Conservation (phyloP, 805 yeast genomes). For the Pichia kluyveri region DNA sequence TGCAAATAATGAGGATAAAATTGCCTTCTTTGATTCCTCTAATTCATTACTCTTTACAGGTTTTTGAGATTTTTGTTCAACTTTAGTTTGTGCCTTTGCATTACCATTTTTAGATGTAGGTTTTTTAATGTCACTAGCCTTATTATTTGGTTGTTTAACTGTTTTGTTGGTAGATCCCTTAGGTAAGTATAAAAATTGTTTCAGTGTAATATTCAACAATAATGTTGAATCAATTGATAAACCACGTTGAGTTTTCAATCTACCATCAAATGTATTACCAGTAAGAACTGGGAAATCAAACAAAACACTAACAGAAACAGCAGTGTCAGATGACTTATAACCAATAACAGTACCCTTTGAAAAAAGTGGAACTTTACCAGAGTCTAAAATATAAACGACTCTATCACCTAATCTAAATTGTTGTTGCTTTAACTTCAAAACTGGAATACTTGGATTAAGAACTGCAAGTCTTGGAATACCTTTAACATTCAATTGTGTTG, state of each 20-base stretch:
- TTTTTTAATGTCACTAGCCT: neutral
- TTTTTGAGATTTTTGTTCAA: neutral
- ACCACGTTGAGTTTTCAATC: slow-evolving; percentile 73
- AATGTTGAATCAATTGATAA: slow-evolving; percentile 72
- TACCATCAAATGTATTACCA: slow-evolving; percentile 75
- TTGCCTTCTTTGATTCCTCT: slow-evolving; percentile 22
- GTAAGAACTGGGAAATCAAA: slow-evolving; percentile 80
- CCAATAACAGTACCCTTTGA: slow-evolving; percentile 87
- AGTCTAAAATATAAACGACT: slow-evolving; percentile 71
- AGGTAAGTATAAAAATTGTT: slow-evolving; percentile 70
- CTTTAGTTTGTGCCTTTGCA: neutral
- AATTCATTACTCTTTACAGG: neutral
- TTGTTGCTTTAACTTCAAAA: slow-evolving; percentile 64
- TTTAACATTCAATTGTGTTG: slow-evolving; percentile 48
- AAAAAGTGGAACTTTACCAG: slow-evolving; percentile 84
- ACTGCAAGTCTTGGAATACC: slow-evolving; percentile 84
- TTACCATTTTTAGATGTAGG: slow-evolving; percentile 3
- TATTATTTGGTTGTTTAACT: neutral
- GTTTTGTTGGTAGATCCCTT: slow-evolving; percentile 19
- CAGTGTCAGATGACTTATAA: slow-evolving; percentile 45
- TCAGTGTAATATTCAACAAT: slow-evolving; percentile 65
- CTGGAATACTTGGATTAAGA: slow-evolving; percentile 64
- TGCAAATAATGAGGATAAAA: slow-evolving; percentile 19
- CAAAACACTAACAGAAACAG: slow-evolving; percentile 61
- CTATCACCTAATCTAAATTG: slow-evolving; percentile 82